These are phyloP conservation scores for Candida silvicultrix DNA, from an alignment of 805 yeast genomes.

Conservation along the genomic window DNA sequence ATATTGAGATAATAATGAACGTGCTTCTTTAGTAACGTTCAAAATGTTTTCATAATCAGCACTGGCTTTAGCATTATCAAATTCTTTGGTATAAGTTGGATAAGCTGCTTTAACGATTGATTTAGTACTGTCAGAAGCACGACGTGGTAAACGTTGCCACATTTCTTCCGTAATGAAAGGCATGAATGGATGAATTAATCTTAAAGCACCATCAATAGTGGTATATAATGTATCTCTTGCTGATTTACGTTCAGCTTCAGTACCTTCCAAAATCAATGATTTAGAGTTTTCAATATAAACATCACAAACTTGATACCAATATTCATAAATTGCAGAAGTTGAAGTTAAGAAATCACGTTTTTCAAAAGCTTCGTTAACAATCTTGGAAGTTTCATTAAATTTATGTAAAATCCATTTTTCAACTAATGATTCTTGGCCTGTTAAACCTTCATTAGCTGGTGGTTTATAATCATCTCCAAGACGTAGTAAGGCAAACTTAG, in stretches of 20 bases:
- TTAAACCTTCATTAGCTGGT: constrained; percentile 51
- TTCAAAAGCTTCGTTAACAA: constrained; percentile 62
- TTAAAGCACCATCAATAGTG: constrained; percentile 85
- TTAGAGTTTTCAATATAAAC: constrained; percentile 98
- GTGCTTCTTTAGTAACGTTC: constrained; percentile 82
- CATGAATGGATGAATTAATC: constrained; percentile 96
- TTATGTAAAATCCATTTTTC: constrained; percentile 96
- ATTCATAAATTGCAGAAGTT: constrained; percentile 82
- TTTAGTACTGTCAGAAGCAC: constrained; percentile 59
- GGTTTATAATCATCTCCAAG: constrained; percentile 87
- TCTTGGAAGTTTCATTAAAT: constrained; percentile 62
- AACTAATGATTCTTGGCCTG: constrained; percentile 84
- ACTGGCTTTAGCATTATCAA: constrained; percentile 58
- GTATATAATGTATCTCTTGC: constrained; percentile 94
- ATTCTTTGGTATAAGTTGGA: constrained; percentile 60
- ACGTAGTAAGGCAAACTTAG: constrained; percentile 91
- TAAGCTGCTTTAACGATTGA: constrained; percentile 76
- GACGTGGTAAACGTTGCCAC: constrained; percentile 97
- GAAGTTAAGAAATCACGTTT: constrained; percentile 85
- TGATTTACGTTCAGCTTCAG: constrained; percentile 73
- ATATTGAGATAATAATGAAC: constrained; percentile 90
- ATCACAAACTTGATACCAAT: constrained; percentile 96
- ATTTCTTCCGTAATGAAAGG: constrained; percentile 95
- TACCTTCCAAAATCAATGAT: constrained; percentile 85
- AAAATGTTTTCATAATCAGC: constrained; percentile 78